Percentiles rank a stretch among this genome's conserved stretches.
Conservation (phyloP, 768 basidiomycete genomes). For the Boletus patriciae region DNA sequence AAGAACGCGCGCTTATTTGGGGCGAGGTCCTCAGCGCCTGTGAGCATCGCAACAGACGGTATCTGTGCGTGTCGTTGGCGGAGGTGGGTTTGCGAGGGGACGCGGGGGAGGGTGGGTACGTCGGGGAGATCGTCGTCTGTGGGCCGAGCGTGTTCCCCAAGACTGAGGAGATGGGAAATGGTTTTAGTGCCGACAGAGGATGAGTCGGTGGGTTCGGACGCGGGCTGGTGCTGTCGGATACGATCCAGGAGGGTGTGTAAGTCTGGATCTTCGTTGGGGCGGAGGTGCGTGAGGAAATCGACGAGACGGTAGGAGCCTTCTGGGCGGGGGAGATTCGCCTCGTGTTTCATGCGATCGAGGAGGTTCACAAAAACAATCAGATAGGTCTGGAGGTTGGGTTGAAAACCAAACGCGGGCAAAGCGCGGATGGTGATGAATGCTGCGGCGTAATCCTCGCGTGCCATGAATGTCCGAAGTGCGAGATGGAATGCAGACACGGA, state of each 20-base stretch:
- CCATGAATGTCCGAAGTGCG: constrained; percentile 47
- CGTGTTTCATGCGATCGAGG: constrained; percentile 32
- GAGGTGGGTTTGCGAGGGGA: neutral
- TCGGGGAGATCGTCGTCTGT: constrained; percentile 4
- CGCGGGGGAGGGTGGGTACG: neutral
- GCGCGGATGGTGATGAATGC: constrained; percentile 42
- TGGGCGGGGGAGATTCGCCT: constrained; percentile 5
- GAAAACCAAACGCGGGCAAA: constrained; percentile 30
- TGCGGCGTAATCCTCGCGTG: constrained; percentile 46
- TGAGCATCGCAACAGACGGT: constrained; percentile 10
- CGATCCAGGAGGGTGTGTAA: constrained; percentile 15
- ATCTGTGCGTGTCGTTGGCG: neutral
- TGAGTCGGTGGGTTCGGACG: neutral
- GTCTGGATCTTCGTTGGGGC: constrained; percentile 20
- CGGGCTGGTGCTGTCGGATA: constrained; percentile 3
- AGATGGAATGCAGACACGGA: constrained; percentile 40
- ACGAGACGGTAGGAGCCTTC: constrained; percentile 18
- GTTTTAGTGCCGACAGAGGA: constrained; percentile 18
- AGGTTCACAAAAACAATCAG: constrained; percentile 41
- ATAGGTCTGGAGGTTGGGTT: constrained; percentile 40
- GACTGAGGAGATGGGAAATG: constrained; percentile 24
- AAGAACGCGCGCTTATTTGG: constrained; percentile 6
- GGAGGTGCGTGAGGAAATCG: constrained; percentile 26
- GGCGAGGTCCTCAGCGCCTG: neutral
- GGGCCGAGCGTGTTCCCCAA: constrained; percentile 7